These are phyloP conservation scores for Suillus hirtellus DNA, from an alignment of 768 basidiomycete genomes.

Conservation along the genomic window DNA sequence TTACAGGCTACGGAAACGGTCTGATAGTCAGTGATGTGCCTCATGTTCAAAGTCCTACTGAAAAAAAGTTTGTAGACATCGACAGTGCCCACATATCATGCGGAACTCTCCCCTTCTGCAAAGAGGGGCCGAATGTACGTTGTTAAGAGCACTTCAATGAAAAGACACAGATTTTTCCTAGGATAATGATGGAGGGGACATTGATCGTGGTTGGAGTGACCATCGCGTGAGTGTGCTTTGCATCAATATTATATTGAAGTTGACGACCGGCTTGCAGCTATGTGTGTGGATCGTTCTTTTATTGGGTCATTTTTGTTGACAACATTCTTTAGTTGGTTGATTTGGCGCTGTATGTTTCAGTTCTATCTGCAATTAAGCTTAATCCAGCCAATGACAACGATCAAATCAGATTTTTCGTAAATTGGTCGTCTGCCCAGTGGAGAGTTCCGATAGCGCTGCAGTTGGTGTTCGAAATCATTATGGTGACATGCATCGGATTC, in stretches of 20 bases:
- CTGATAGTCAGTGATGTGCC: slow-evolving; percentile 32
- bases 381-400: slow-evolving; percentile 2
- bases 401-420: slow-evolving; percentile 31
- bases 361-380: neutral
- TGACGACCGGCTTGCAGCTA: neutral
- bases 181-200: slow-evolving; percentile 13
- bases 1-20: slow-evolving; percentile 45
- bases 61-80: slow-evolving; percentile 33
- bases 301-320: slow-evolving; percentile 7
- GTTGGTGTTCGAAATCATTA: slow-evolving; percentile 39
- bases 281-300: neutral
- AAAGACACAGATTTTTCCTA: neutral
- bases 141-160: neutral
- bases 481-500: slow-evolving; percentile 37
- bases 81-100: slow-evolving; percentile 45
- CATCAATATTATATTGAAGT: too few relatives aligned
- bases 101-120: slow-evolving; percentile 45
- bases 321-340: slow-evolving; percentile 34
- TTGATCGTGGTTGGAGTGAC: slow-evolving; percentile 35
- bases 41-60: neutral
- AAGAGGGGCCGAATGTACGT: slow-evolving; percentile 38
- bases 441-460: slow-evolving; percentile 44
- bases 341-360: slow-evolving; percentile 37
- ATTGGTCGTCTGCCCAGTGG: slow-evolving; percentile 39
- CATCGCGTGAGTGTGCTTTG: slow-evolving; percentile 33